These are phyloP conservation scores for Neoscytalidium dimidiatum DNA, from an alignment of 2,329 filamentous ascomycete species.

Conservation along the genomic window DNA sequence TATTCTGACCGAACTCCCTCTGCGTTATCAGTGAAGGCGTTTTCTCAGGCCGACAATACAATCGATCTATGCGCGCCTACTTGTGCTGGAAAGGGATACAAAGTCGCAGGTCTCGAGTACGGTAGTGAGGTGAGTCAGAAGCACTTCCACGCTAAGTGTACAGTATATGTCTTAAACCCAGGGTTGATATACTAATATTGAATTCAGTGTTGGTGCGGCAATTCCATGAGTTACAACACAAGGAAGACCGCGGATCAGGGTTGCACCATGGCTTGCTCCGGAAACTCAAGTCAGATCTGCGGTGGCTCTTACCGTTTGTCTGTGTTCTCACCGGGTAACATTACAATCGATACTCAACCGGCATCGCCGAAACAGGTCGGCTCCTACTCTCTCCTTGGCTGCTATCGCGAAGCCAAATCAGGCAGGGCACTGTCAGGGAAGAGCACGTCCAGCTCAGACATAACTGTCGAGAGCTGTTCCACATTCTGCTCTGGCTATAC, in stretches of 20 bases:
- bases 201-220: conserved; percentile 38
- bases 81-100: conserved; percentile 32
- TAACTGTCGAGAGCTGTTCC: conserved; percentile 45
- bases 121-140: conserved; percentile 18
- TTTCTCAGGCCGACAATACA: conserved; percentile 31
- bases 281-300: conserved; percentile 33
- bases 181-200: too few species aligned
- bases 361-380: conserved; percentile 30
- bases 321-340: conserved; percentile 31
- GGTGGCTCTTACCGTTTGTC: conserved; percentile 33
- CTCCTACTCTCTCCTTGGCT: conserved; percentile 29
- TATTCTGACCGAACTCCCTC: conserved; percentile 32
- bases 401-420: conserved; percentile 32
- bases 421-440: conserved; percentile 30
- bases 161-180: too few species aligned
- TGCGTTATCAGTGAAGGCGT: conserved; percentile 29
- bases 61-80: conserved; percentile 33
- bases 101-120: conserved; percentile 37
- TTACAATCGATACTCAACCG: conserved; percentile 24
- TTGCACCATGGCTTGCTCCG: conserved; percentile 32
- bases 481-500: conserved; percentile 36
- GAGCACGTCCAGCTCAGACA: conserved; percentile 28
- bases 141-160: too few species aligned
- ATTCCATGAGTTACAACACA: conserved; percentile 26
- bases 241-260: conserved; percentile 32